These are phyloP conservation scores for Aspergillus ellipticus DNA, from an alignment of 495 filamentous ascomycete species.

Conservation along the genomic window DNA sequence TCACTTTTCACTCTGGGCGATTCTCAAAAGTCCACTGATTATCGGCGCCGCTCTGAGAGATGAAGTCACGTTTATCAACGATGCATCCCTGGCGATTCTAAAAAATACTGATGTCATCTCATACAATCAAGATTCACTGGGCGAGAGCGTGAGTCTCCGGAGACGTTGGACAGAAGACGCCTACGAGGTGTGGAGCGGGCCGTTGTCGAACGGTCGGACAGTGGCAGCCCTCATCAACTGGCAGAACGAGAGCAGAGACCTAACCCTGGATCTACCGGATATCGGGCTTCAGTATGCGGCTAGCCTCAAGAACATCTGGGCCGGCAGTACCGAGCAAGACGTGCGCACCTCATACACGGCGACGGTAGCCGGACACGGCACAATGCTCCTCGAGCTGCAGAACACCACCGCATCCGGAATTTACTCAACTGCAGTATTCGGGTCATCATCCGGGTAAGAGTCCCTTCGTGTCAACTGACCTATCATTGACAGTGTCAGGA, in stretches of 20 bases:
- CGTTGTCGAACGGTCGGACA: conserved; percentile 33
- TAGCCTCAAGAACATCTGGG: conserved; percentile 43
- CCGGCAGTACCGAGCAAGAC: conserved; percentile 17
- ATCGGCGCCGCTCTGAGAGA: conserved; percentile 48
- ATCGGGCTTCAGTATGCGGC: conserved; percentile 39
- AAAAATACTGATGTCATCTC: conserved; percentile 49
- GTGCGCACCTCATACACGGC: conserved; percentile 38
- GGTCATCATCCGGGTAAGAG: conserved; percentile 20
- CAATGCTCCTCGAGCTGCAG: conserved; percentile 39
- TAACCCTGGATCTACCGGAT: conserved; percentile 38
- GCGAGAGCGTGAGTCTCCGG: conserved; percentile 35
- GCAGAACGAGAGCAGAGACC: conserved; percentile 31
- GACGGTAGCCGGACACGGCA: conserved; percentile 37
- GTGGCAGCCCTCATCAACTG: conserved; percentile 47
- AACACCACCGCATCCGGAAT: conserved; percentile 27
- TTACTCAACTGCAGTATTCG: conserved; percentile 22
- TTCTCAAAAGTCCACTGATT: conserved; percentile 52
- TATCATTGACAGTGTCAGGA: not conserved
- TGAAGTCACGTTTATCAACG: conserved; percentile 23
- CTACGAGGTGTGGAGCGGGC: conserved; percentile 49
- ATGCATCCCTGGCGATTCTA: conserved; percentile 35
- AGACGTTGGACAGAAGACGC: conserved; percentile 38
- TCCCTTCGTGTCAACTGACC: not conserved
- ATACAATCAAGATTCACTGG: conserved; percentile 53
- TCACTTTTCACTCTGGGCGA: conserved; percentile 57